Conservation (phyloP, 441 rosid species). For the Flueggea neowawraea region DNA sequence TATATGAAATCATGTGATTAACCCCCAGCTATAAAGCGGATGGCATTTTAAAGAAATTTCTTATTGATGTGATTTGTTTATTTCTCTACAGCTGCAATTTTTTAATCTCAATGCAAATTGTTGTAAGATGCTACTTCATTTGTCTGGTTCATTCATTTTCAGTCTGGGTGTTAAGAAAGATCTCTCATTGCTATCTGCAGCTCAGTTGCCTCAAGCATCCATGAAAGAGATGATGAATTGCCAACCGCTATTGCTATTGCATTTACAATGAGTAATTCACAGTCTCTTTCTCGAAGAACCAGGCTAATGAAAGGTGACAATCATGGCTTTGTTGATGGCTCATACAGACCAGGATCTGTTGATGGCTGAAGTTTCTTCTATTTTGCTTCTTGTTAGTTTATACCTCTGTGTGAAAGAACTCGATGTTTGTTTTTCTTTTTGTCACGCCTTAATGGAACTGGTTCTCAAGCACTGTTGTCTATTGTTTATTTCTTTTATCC, state of each 20-base stretch:
- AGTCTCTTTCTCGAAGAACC: conserved; percentile 90
- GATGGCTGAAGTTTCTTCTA: conserved; percentile 35
- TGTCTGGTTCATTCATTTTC: conserved; percentile 18
- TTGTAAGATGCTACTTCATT: conserved; percentile 3
- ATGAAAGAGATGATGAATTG: conserved; percentile 87
- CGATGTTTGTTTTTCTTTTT: not conserved
- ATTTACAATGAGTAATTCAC: conserved; percentile 61
- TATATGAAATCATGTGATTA: not conserved
- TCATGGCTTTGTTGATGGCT: conserved; percentile 63
- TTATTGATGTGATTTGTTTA: not conserved
- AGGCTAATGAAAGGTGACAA: conserved; percentile 76
- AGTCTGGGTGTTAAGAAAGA: conserved; percentile 22
- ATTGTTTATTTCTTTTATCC: not conserved
- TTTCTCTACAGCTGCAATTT: not conserved
- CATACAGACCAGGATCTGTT: conserved; percentile 53
- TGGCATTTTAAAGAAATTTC: conserved; percentile 1
- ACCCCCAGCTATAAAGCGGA: not conserved
- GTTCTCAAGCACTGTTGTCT: too few relatives aligned
- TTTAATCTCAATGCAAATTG: conserved; percentile 6
- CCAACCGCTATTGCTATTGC: conserved; percentile 83
- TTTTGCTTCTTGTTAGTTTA: not conserved
- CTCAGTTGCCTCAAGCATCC: conserved; percentile 63
- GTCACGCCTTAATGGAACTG: too few relatives aligned
- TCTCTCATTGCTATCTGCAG: conserved; percentile 44
- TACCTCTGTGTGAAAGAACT: not conserved